Evolutionary conservation across 2,329 filamentous ascomycete species (phyloP).

Genomic region (Alternaria solani): DNA sequence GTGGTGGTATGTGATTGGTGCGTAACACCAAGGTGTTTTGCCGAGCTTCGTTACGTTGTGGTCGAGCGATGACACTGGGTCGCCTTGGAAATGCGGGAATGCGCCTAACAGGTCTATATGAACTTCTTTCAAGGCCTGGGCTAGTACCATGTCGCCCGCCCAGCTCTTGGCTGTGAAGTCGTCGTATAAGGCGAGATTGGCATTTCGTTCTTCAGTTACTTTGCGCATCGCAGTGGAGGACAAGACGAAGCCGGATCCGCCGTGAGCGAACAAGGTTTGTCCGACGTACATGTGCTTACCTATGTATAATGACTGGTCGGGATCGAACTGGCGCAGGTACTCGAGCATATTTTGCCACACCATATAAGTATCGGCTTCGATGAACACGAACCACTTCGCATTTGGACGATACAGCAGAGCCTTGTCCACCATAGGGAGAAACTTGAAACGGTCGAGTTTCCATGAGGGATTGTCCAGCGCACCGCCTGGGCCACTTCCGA

Average conservation of each 20-base stretch:
- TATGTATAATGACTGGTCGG: conserved; percentile 58
- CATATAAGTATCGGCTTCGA: conserved; percentile 66
- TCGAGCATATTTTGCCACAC: conserved; percentile 61
- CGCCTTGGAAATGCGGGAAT: conserved; percentile 32
- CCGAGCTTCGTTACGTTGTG: conserved; percentile 29
- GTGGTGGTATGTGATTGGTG: conserved; percentile 59
- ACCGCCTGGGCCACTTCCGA: conserved; percentile 19
- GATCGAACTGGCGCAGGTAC: conserved; percentile 61
- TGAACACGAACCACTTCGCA: conserved; percentile 66
- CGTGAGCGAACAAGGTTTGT: conserved; percentile 61
- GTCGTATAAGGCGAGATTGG: conserved; percentile 53
- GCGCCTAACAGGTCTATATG: conserved; percentile 38
- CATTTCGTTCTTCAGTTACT: conserved; percentile 45
- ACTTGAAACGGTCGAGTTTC: conserved; percentile 47
- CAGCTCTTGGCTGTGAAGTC: conserved; percentile 57
- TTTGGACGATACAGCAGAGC: conserved; percentile 47
- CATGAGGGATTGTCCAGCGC: conserved; percentile 25
- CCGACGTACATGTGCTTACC: conserved; percentile 63
- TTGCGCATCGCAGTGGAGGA: conserved; percentile 58
- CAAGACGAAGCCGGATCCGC: conserved; percentile 61
- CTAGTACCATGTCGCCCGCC: conserved; percentile 61
- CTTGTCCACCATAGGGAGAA: conserved; percentile 43
- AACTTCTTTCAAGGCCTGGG: conserved; percentile 56
- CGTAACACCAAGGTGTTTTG: conserved; percentile 58
- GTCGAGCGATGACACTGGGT: conserved; percentile 34